Evolutionary conservation across 257 asterid genomes (phyloP), one percentile per base, ranked within the genome.

Genomic region (Scutellaria baicalensis): DNA sequence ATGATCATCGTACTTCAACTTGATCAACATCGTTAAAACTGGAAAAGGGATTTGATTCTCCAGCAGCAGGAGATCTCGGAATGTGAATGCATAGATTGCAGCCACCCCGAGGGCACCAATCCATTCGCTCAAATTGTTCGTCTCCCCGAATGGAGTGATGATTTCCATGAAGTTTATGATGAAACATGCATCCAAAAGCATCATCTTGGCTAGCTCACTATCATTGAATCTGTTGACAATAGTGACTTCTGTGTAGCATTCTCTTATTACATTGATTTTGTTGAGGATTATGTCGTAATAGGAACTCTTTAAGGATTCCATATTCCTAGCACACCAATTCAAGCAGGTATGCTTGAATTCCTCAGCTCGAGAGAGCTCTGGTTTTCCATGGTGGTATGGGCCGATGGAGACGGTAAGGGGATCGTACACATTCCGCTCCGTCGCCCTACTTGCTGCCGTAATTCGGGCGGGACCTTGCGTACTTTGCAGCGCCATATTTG

Each of bases 361-460:
- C 51, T 58, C 68, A 1, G 68, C 68, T 8, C 31, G 68, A 3
- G 27, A 36, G 61, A 70, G 60, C 31, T 48, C 60, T 8, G 59
- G 60, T 38, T 33, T 70, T 6, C 52, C 68, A 33, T 70, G 75
- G 68, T 70, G 75, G 61, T 70, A 59, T 31, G 75, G 75, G 31
- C 75, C 75, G 51, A 70, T 9, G 23, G 68, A 59, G 13, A 70
- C 60, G 60, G 47, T 45, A 40, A 13, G 10, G 1, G 75, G 75
- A 1, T 44, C 47, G 59, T 69, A 69, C 0, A 69, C 6, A 3
- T 45, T 33, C 21, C 57, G 38, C 8, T 21, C 55, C 6, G 48
- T 47, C 7, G 21, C 33, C 74, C 59, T 31, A 69, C 9, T 13
- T 3, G 36, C 57, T 3, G 36, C 33, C 74, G 66, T 31, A 69